Base-by-base conservation (phyloP, 208 protist species). In the Leishmania tropica region DNA sequence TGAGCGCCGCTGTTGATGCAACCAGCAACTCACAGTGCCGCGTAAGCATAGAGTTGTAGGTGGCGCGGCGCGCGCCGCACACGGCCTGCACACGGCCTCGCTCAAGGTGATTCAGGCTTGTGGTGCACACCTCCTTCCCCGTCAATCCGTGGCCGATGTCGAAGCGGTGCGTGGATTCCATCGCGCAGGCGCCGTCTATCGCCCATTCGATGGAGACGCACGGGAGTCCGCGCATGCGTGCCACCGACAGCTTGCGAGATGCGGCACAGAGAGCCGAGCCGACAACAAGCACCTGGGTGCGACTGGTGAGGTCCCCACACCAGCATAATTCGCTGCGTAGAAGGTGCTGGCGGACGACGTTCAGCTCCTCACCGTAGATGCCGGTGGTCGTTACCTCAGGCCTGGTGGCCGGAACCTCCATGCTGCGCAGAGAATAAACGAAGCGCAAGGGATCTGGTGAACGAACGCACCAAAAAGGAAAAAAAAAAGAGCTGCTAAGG, bases 301-400 rank as follows among this genome's bases (percentile, higher is more conserved):
- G 80, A 42, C 82, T 83, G 13, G 89, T 88, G 35, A 94, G 83
- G 40, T 91, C 84, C 10, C 83, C 79, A 45, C 47, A 86, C 83
- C 90, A 93, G 1, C 51, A 70, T 53, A 92, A 62, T 11, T 88
- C 86, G 60, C 76, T 67, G 51, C 76, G 65, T 40, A 79, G 15
- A 21, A 92, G 81, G 13, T 58, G 74, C 53, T 88, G 74, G 65
- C 88, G 86, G 24, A 93, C 83, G 4, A 56, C 21, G 47, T 86
- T 77, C 17, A 94, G 76, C 58, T 88, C 80, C n/a, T 81, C 85
- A 58, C 87, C 87, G 81, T 91, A 84, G 64, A 94, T 88, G 70
- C 85, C 91, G 5, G 87, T 89, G 67, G 91, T 92, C 75, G 91
- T 92, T 70, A 94, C 89, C 75, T 92, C 83, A 71, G 89, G 92